phyloP scores from a whole-genome alignment of 371 early-diverging fungal species.

The Funneliformis caledonium region DNA sequence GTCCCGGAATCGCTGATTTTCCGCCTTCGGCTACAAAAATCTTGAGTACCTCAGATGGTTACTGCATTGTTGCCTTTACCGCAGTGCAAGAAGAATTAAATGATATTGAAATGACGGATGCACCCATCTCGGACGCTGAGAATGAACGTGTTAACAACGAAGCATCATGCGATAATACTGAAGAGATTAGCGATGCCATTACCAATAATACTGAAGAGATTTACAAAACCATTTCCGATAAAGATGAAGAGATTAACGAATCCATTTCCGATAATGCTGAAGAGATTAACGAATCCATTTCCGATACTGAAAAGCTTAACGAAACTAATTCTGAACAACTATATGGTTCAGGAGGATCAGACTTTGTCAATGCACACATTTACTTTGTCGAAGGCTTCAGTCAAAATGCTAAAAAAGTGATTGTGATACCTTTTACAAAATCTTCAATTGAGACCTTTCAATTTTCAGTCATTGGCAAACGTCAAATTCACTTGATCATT shows the following conservation, averaged over 20 bases:
- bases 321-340: too few species aligned
- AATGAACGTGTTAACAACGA: not conserved
- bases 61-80: constrained; percentile 33
- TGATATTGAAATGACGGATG: not conserved
- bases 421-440: constrained; percentile 7
- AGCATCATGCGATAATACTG: not conserved
- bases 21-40: constrained; percentile 2
- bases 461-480: constrained; percentile 30
- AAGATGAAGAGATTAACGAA: not conserved
- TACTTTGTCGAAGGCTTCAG: constrained; percentile 8
- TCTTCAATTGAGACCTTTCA: constrained; percentile 21
- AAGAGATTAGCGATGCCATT: too few species aligned
- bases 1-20: constrained; percentile 14
- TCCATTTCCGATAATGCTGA: not conserved
- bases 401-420: constrained; percentile 6
- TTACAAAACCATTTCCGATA: too few species aligned
- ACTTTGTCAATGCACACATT: not conserved
- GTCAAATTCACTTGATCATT: constrained; percentile 19
- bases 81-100: not conserved
- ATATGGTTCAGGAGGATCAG: not conserved
- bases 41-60: constrained; percentile 32
- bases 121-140: not conserved
- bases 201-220: too few species aligned
- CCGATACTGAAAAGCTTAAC: not conserved
- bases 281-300: not conserved